Conservation (phyloP, 257 asterid genomes). For the Nicotiana knightiana region DNA sequence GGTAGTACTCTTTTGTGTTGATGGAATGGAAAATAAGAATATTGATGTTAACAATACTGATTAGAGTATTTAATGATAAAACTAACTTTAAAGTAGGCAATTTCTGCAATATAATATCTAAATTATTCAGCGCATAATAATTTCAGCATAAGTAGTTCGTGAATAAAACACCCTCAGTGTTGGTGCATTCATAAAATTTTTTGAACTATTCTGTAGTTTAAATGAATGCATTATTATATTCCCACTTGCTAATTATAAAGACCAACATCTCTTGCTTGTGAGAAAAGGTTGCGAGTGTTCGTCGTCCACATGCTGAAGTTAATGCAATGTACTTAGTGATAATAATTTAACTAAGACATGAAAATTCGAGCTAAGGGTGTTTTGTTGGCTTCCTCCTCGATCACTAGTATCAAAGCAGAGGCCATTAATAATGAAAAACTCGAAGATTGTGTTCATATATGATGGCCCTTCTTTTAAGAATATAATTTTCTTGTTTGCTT, state of each 20-base stretch:
- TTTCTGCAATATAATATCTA: too few species aligned
- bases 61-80: too few species aligned
- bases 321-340: background rate
- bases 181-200: background rate
- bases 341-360: slow-evolving; percentile 8
- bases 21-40: too few species aligned
- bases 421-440: slow-evolving; percentile 4
- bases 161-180: too few species aligned
- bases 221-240: background rate
- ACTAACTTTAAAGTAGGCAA: too few species aligned
- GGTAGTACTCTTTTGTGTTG: too few species aligned
- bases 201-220: background rate
- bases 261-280: slow-evolving; percentile 69
- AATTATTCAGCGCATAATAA: too few species aligned
- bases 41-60: too few species aligned
- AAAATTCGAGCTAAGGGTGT: slow-evolving; percentile 30
- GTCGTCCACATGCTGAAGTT: background rate
- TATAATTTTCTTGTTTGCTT: slow-evolving; percentile 13
- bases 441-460: background rate
- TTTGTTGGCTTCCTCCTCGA: slow-evolving; percentile 24
- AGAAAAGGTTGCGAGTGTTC: slow-evolving; percentile 26
- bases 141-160: background rate
- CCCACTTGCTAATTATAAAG: background rate
- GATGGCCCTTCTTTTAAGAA: slow-evolving; percentile 41
- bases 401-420: slow-evolving; percentile 23